These are phyloP conservation scores for Phlegmacium glaucopus DNA, from an alignment of 768 basidiomycete genomes.

Conservation along the genomic window DNA sequence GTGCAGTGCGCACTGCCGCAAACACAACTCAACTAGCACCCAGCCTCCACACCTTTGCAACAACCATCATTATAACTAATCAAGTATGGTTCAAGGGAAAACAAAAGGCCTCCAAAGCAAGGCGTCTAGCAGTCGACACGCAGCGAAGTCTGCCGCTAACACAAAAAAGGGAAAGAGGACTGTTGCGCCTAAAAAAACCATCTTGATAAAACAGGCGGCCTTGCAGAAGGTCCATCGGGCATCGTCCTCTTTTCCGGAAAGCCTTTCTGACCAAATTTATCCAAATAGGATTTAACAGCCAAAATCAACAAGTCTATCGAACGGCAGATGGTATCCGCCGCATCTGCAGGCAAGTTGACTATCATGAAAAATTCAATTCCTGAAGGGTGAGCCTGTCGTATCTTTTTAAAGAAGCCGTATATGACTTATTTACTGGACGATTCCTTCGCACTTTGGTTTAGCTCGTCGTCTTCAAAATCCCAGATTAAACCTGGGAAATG, in stretches of 20 bases:
- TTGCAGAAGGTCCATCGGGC: slow-evolving; percentile 62
- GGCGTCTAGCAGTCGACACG: slow-evolving; percentile 50
- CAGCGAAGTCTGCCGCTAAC: slow-evolving; percentile 63
- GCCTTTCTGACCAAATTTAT: neutral
- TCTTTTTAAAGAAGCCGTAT: neutral
- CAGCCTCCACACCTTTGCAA: neutral
- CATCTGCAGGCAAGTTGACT: slow-evolving; percentile 84
- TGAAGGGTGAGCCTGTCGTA: slow-evolving; percentile 30
- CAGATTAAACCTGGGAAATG: slow-evolving; percentile 16
- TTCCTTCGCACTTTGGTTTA: neutral
- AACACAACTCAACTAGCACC: neutral
- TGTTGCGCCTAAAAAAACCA: slow-evolving; percentile 79
- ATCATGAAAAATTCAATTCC: slow-evolving; percentile 77
- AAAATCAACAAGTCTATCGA: slow-evolving; percentile 94
- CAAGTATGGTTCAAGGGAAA: slow-evolving; percentile 77
- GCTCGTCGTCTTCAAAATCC: slow-evolving; percentile 10
- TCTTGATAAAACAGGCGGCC: slow-evolving; percentile 68
- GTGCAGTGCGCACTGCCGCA: no score
- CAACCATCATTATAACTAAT: neutral
- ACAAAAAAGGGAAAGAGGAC: slow-evolving; percentile 77
- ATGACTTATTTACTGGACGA: neutral
- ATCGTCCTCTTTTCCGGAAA: neutral
- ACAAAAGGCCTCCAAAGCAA: slow-evolving; percentile 74
- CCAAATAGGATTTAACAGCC: slow-evolving; percentile 68
- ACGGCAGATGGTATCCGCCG: slow-evolving; percentile 85